Base-by-base conservation (phyloP, 768 basidiomycete species). In the Mycena chlorophos region DNA sequence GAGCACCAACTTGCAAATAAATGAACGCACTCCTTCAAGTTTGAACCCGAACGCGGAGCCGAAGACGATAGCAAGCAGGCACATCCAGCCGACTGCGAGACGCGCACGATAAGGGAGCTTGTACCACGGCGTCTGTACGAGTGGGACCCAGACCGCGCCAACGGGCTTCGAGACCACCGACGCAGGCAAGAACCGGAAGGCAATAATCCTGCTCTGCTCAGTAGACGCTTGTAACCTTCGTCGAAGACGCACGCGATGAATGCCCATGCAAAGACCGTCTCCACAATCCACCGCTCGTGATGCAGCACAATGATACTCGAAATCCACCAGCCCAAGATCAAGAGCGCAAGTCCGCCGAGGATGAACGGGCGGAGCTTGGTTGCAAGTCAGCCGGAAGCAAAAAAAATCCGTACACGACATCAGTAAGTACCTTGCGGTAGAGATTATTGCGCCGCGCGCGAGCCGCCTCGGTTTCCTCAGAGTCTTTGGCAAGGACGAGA, bases 281-380 rank as follows among this genome's bases (percentile, higher is more conserved):
- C 89, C 8, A 88, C 86, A 58, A 92, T 80, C 89, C 91, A 94
- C 74, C 89, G 78, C 69, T 82, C 85, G 49, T 91, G 82, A 3
- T 74, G 63, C 47, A 93, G 71, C 13, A 91, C 68, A 0, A 83
- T 91, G 8, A 91, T 72, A 56, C 86, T 87, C 5, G 45, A 46
- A 30, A 94, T 85, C 91, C 91, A 94, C 91, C 91, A 94, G 38
- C 81, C 91, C 39, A 92, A 73, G 60, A 94, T 89, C 48, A 86
- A 66, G 13, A 76, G 63, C 10, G 85, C 87, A 1, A 86, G 58
- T 16, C 63, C 82, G 45, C 68, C 69, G 30, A 91, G 73, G 45
- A 84, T 66, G 62, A 72, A 71, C n/a, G 77, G 75, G 13, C 78
- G 74, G 51, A 70, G 61, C 53, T 61, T n/a, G 29, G 13, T 16